These are phyloP conservation scores for Saussurea involucrata DNA, from an alignment of 129 eudicot genomes.

Conservation along the genomic window DNA sequence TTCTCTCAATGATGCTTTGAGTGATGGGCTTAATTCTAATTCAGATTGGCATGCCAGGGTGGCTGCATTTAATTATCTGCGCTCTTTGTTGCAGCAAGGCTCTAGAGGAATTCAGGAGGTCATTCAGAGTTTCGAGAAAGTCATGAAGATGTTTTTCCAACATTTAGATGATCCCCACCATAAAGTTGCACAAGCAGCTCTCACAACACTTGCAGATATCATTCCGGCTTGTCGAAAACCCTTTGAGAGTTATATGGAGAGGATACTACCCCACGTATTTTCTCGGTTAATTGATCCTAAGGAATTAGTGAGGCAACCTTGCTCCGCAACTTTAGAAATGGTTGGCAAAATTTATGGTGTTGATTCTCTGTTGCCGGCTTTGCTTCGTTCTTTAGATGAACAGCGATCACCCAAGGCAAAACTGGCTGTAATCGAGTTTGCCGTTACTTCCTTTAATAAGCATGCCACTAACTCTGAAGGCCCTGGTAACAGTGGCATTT, in stretches of 20 bases:
- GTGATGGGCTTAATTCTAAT: conserved; percentile 69
- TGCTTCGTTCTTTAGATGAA: conserved; percentile 93
- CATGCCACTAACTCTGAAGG: conserved; percentile 74
- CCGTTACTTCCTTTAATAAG: conserved; percentile 75
- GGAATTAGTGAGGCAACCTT: conserved; percentile 81
- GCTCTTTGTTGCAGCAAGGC: conserved; percentile 74
- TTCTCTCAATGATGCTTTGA: conserved; percentile 76
- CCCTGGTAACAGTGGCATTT: conserved; percentile 63
- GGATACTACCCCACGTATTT: conserved; percentile 93
- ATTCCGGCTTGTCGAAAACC: conserved; percentile 90
- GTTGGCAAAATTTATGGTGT: conserved; percentile 84
- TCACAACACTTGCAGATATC: conserved; percentile 87
- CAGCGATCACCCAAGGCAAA: conserved; percentile 97
- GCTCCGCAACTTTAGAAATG: conserved; percentile 70
- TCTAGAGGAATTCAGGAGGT: conserved; percentile 83
- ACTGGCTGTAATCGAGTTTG: conserved; percentile 86
- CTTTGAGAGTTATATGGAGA: conserved; percentile 93
- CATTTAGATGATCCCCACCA: conserved; percentile 98
- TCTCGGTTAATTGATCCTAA: conserved; percentile 93
- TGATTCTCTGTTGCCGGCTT: conserved; percentile 84
- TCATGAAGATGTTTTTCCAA: conserved; percentile 90
- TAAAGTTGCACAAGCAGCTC: conserved; percentile 98
- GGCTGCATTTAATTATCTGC: conserved; percentile 86
- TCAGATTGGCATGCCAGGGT: conserved; percentile 98
- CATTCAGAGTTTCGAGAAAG: conserved; percentile 90